Evolutionary conservation across 768 basidiomycete genomes (phyloP).

Genomic region (Lactifluus volemus): DNA sequence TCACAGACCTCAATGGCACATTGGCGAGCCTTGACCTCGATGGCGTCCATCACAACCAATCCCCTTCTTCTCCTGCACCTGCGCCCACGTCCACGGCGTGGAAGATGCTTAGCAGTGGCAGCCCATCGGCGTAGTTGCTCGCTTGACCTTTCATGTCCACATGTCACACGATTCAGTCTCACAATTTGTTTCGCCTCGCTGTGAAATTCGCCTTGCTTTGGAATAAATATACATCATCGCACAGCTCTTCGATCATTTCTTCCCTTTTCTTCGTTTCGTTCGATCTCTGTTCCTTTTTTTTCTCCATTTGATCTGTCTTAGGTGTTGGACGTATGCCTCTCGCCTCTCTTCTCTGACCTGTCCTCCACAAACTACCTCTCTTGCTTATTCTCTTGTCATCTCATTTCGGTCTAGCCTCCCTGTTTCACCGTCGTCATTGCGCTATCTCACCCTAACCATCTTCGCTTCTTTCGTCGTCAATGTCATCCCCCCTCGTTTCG

Average conservation of each 20-base stretch:
- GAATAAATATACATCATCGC: slow-evolving; percentile 13
- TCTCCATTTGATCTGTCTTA: background rate
- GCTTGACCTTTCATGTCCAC: background rate
- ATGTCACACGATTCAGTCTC: slow-evolving; percentile 2
- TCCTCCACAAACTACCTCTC: slow-evolving; percentile 9
- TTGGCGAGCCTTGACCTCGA: slow-evolving; percentile 69
- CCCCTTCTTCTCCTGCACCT: background rate
- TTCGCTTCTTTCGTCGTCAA: slow-evolving; percentile 14
- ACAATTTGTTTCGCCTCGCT: slow-evolving; percentile 17
- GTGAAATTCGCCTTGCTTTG: slow-evolving; percentile 18
- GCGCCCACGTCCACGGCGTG: background rate
- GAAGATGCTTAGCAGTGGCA: slow-evolving; percentile 4
- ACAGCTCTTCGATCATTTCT: slow-evolving; percentile 12
- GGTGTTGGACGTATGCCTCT: background rate
- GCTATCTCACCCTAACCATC: slow-evolving; percentile 17
- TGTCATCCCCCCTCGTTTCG: slow-evolving; percentile 11
- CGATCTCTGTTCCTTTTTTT: background rate
- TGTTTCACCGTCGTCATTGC: background rate
- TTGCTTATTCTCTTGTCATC: slow-evolving; percentile 1
- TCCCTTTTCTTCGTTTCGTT: too few species aligned
- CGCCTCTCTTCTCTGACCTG: background rate
- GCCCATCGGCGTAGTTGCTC: slow-evolving; percentile 2
- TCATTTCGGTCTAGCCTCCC: background rate
- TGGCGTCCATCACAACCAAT: slow-evolving; percentile 18
- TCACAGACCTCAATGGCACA: slow-evolving; percentile 69